Evolutionary conservation across 2,329 filamentous ascomycete species (phyloP), one percentile per base, ranked within the genome.

Genomic region (Fusarium fujikuroi): DNA sequence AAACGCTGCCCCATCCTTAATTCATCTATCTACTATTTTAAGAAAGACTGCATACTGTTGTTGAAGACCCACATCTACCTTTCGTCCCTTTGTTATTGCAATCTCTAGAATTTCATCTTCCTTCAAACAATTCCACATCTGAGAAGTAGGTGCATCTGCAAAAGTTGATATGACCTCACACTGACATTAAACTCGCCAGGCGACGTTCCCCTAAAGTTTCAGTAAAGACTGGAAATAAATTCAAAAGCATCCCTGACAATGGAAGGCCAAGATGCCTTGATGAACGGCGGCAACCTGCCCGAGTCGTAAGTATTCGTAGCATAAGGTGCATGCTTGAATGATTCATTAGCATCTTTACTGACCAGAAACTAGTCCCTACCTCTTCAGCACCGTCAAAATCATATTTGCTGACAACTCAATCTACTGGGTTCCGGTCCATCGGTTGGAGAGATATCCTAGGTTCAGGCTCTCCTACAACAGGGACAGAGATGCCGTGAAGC

Each of bases 121-220:
- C n/a, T 34, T 44, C 39, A 44, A 19, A 25, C 9, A 1, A 19
- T 44, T 15, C n/a, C 9, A 21, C 12, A 34, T 30, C 28, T 46
- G 18, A 15, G 4, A 10, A 10, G 53, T 34, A 3, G 21, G 30
- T n/a, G 12, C n/a, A 28, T 21, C 23, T 14, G 12, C 0, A 16
- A n/a, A 16, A 21, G 15, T 16, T 9, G 9, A 14, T 12, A 9
- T n/a, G 9, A 15, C 5, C 21, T 34, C 21, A 28, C 11, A 16
- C 14, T 46, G 21, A 36, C 7, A 14, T 36, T 12, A 18, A 8
- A 12, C 2, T 36, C 14, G n/a, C n/a, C 3, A 34, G n/a, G 5
- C 4, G 1, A 42, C 16, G 16, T 7, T 10, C 16, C 12, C 10
- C 1, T 23, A 16, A 34, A 19, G 10, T 12, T 11, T 7, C 7